Evolutionary conservation across 108 stramenopile species (phyloP).

Genomic region (Cyclotella kingstonii): DNA sequence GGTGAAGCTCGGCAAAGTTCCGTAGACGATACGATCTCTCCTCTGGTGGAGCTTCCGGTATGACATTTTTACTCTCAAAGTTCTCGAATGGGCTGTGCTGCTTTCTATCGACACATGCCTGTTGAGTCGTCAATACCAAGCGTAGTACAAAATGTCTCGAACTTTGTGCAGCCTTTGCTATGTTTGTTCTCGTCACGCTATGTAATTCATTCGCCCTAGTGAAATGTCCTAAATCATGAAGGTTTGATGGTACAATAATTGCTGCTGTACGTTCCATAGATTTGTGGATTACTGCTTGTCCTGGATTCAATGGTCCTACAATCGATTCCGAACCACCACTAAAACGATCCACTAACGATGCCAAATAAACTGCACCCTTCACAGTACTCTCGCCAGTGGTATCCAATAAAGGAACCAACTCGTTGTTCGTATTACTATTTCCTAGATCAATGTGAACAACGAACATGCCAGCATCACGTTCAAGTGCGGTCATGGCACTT

Average conservation of each 20-base stretch:
- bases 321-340: constrained; percentile 7
- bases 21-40: constrained; percentile 35
- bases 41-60: constrained; percentile 28
- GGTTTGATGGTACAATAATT: constrained; percentile 34
- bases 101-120: background rate
- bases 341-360: constrained; percentile 3
- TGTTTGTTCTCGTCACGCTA: constrained; percentile 21
- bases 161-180: constrained; percentile 29
- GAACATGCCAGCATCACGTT: constrained; percentile 27
- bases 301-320: constrained; percentile 28
- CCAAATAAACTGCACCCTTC: constrained; percentile 24
- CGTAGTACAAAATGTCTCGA: constrained; percentile 32
- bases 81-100: background rate
- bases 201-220: constrained; percentile 9
- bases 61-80: background rate
- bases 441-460: constrained; percentile 40
- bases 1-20: constrained; percentile 25
- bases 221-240: constrained; percentile 13
- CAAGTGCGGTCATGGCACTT: constrained; percentile 22
- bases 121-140: constrained; percentile 30
- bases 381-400: background rate
- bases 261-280: constrained; percentile 35
- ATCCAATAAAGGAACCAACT: too few relatives aligned
- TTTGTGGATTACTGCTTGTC: constrained; percentile 35
- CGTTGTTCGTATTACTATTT: constrained; percentile 8